These are phyloP conservation scores for Peronospora tabacina DNA, from an alignment of 352 stramenopile species.

Conservation along the genomic window DNA sequence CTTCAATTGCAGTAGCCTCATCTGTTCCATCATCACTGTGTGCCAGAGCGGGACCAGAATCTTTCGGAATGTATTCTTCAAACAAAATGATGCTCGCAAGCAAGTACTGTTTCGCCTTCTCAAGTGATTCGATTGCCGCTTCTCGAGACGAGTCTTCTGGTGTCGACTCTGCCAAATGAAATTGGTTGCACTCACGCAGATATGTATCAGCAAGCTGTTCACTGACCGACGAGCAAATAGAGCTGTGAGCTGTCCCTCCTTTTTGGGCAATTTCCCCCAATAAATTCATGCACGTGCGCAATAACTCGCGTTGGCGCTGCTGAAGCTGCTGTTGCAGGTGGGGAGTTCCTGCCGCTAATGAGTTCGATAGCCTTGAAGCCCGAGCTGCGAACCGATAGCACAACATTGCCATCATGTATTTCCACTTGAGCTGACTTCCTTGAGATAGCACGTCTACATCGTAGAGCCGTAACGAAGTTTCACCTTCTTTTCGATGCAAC, in stretches of 20 bases:
- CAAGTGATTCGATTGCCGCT: conserved; percentile 24
- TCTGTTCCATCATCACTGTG: conserved; percentile 23
- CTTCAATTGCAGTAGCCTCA: conserved; percentile 13
- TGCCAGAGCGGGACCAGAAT: conserved; percentile 21
- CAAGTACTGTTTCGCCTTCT: conserved; percentile 61
- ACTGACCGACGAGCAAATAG: conserved; percentile 71
- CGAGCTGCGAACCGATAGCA: conserved; percentile 80
- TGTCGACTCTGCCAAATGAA: conserved; percentile 14
- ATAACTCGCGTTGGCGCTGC: conserved; percentile 63
- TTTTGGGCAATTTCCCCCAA: conserved; percentile 60
- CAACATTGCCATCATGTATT: conserved; percentile 88
- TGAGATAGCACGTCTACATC: conserved; percentile 78
- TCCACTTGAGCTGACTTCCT: conserved; percentile 84
- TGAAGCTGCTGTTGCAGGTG: conserved; percentile 57
- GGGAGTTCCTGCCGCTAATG: conserved; percentile 45
- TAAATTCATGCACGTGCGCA: conserved; percentile 68
- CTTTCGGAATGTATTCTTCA: conserved; percentile 51
- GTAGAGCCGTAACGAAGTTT: conserved; percentile 71
- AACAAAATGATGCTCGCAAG: conserved; percentile 63
- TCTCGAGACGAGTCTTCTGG: conserved; percentile 13
- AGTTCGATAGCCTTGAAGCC: conserved; percentile 55
- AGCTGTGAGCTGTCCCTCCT: conserved; percentile 52
- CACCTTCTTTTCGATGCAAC: conserved; percentile 74
- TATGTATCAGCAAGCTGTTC: conserved; percentile 82
- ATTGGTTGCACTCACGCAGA: conserved; percentile 45